Evolutionary conservation across 163 green algal species (phyloP).

Genomic region (Prototheca wickerhamii): DNA sequence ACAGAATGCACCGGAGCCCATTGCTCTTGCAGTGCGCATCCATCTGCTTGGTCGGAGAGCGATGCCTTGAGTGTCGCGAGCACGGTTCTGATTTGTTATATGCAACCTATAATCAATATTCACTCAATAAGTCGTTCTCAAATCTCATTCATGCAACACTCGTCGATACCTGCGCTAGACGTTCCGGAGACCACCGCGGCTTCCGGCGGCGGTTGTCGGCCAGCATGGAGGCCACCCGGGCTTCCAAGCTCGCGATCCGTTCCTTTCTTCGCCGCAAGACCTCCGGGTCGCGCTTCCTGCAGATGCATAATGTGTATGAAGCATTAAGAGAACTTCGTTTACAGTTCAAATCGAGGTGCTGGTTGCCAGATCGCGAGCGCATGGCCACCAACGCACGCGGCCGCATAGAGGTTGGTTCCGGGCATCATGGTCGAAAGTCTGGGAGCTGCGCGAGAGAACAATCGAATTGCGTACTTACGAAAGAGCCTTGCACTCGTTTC

Average conservation of each 20-base stretch:
- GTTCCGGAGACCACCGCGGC: not conserved
- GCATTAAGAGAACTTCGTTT: not conserved
- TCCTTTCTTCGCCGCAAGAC: slow-evolving; percentile 2
- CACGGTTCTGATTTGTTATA: too few species aligned
- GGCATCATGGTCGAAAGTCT: too few species aligned
- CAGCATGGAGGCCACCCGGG: not conserved
- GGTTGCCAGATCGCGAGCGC: too few species aligned
- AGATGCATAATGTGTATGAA: not conserved
- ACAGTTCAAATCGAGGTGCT: not conserved
- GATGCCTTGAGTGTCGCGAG: too few species aligned
- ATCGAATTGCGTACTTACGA: too few species aligned
- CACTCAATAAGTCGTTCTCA: too few species aligned
- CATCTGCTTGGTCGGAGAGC: not conserved
- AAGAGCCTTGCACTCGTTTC: too few species aligned
- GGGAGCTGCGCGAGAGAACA: too few species aligned
- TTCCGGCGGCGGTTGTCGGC: not conserved
- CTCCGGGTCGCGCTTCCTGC: slow-evolving; percentile 17
- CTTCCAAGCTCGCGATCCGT: not conserved
- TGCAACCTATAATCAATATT: too few species aligned
- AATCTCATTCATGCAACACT: too few species aligned
- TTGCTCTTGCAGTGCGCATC: not conserved
- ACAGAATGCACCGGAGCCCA: slow-evolving; percentile 23
- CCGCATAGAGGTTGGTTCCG: not conserved
- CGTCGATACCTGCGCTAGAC: not conserved
- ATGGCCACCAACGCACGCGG: not conserved